Conservation (phyloP, 768 basidiomycete genomes). For the Tulasnella sp. region DNA sequence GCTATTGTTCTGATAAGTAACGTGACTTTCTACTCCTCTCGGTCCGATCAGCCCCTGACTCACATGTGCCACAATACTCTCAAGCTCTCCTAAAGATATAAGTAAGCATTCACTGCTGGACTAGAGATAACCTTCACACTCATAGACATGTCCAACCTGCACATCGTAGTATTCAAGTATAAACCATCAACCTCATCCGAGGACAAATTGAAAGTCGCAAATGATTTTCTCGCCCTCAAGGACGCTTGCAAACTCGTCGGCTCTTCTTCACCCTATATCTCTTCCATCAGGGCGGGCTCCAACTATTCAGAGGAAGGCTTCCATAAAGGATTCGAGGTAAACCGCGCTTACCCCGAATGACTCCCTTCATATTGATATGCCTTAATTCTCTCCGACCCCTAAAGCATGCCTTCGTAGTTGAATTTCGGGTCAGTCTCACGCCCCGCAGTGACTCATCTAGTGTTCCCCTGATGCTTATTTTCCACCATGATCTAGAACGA, state of each 20-base stretch:
- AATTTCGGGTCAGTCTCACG: background rate
- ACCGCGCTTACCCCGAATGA: background rate
- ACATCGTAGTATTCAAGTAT: constrained; percentile 12
- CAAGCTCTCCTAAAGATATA: no score
- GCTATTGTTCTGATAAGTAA: background rate
- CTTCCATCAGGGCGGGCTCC: background rate
- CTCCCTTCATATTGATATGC: background rate
- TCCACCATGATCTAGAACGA: background rate
- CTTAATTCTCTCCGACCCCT: background rate
- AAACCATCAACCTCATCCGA: background rate
- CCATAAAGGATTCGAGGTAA: constrained; percentile 8
- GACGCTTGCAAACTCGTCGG: background rate
- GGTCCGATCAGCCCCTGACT: background rate
- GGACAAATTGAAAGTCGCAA: background rate
- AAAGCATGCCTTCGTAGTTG: constrained; percentile 7
- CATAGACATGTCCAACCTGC: background rate
- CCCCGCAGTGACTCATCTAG: background rate
- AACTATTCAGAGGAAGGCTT: constrained; percentile 3
- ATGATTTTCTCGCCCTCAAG: background rate
- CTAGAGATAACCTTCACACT: background rate
- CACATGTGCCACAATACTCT: background rate
- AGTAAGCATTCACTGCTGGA: no score
- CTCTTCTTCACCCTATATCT: constrained; percentile 5
- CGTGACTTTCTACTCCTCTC: background rate
- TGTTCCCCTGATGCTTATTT: background rate